Percentiles rank a stretch among this genome's conserved stretches.
Evolutionary conservation across 2,329 filamentous ascomycete genomes (phyloP).

Genomic region (Karstenula rhodostoma): DNA sequence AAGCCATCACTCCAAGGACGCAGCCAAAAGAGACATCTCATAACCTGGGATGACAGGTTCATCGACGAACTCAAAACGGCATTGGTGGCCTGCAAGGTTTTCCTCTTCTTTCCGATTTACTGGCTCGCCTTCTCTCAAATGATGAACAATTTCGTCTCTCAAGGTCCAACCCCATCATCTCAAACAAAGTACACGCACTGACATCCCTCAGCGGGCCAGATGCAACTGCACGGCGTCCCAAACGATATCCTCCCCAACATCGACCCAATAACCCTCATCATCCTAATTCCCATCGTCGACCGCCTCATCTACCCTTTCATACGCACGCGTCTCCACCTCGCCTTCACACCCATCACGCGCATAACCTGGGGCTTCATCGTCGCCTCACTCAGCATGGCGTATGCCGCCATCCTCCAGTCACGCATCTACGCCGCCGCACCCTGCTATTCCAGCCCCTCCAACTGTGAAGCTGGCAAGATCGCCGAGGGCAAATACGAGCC

Average conservation of each 20-base stretch:
- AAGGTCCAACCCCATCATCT: slow-evolving; percentile 38
- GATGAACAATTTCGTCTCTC: slow-evolving; percentile 59
- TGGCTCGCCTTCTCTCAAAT: slow-evolving; percentile 57
- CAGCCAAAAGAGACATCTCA: slow-evolving; percentile 52
- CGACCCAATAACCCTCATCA: slow-evolving; percentile 56
- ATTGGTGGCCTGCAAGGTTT: slow-evolving; percentile 73
- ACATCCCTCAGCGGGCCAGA: slow-evolving; percentile 49
- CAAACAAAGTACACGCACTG: neutral
- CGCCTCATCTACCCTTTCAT: slow-evolving; percentile 56
- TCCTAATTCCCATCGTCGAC: slow-evolving; percentile 58
- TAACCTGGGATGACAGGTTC: slow-evolving; percentile 73
- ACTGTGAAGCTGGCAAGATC: slow-evolving; percentile 47
- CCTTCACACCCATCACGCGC: slow-evolving; percentile 60
- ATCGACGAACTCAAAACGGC: slow-evolving; percentile 75
- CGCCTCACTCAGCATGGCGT: slow-evolving; percentile 61
- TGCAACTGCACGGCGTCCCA: slow-evolving; percentile 56
- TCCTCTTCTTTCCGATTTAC: slow-evolving; percentile 60
- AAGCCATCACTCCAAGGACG: slow-evolving; percentile 64
- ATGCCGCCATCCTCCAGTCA: slow-evolving; percentile 66
- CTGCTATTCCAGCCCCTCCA: slow-evolving; percentile 58
- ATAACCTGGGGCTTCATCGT: slow-evolving; percentile 63
- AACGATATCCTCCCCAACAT: slow-evolving; percentile 60
- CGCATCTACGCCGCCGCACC: slow-evolving; percentile 63
- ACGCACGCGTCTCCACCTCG: slow-evolving; percentile 50
- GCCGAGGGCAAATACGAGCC: slow-evolving; percentile 43